These are phyloP conservation scores for Hortiboletus rubellus DNA, from an alignment of 1,284 basidiomycete species.

Conservation along the genomic window DNA sequence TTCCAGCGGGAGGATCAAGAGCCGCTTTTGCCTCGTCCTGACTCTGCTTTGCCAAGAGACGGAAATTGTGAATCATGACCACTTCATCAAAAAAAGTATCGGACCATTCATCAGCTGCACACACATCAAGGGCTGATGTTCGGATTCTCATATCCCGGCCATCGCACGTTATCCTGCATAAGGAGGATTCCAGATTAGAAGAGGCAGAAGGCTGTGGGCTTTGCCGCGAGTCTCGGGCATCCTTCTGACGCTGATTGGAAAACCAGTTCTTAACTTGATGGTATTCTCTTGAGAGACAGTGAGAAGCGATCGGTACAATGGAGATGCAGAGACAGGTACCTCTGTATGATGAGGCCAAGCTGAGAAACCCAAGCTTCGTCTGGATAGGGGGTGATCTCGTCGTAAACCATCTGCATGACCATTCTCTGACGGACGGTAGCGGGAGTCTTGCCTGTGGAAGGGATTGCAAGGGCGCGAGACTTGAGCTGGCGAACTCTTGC, in stretches of 20 bases:
- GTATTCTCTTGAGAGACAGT: constrained; percentile 42
- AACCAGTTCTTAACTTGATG: constrained; percentile 64
- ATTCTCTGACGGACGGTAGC: constrained; percentile 52
- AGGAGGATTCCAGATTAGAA: constrained; percentile 31
- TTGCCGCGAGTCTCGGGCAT: constrained; percentile 39
- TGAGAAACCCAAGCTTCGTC: constrained; percentile 50
- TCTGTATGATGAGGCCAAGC: constrained; percentile 49
- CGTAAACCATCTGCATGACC: constrained; percentile 57
- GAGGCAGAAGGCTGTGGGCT: constrained; percentile 34
- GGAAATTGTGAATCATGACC: constrained; percentile 53
- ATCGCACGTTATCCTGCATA: constrained; percentile 37
- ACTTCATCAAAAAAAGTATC: constrained; percentile 58
- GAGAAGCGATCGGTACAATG: constrained; percentile 3
- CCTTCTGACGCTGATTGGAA: constrained; percentile 56
- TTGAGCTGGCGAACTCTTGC: constrained; percentile 39
- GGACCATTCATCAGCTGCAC: constrained; percentile 47
- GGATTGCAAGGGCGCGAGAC: constrained; percentile 47
- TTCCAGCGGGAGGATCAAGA: constrained; percentile 27
- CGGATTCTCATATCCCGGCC: constrained; percentile 52
- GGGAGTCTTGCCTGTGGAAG: constrained; percentile 56
- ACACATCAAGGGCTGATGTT: constrained; percentile 43
- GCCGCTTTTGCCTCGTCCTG: constrained; percentile 34
- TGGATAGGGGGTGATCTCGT: constrained; percentile 61
- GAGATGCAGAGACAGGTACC: constrained; percentile 36
- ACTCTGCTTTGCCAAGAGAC: constrained; percentile 39